Base-by-base conservation (phyloP, 2,329 filamentous ascomycete genomes). In the Ophiognomonia clavigignenti-juglandacearum region DNA sequence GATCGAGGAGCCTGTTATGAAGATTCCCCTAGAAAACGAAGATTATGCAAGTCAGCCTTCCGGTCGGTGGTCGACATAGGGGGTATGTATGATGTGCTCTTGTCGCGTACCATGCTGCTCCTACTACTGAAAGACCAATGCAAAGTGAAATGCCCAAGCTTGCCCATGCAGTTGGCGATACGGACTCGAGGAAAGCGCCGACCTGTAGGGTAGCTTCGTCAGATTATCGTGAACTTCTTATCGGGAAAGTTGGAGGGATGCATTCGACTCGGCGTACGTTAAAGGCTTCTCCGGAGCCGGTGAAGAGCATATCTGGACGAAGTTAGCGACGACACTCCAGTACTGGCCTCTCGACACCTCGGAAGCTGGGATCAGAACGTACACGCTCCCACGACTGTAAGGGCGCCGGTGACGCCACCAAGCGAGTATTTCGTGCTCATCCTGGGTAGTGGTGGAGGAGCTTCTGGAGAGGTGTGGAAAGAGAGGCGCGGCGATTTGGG, bases 1-100 rank as follows among this genome's bases (percentile, higher is more conserved):
- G 66, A 98, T 98, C 49, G 93, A 96, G 50, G 91, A 95, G 59
- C 95, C 95, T 27, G 93, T 98, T 59, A 97, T 93, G 73, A 98
- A 93, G 68, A 98, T 98, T 61, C 95, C 93, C 93, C 93, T 97
- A 62, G n/a, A n/a, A n/a, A n/a, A n/a, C n/a, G n/a, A n/a, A n/a
- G n/a, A n/a, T n/a, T n/a, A n/a, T n/a, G n/a, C n/a, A n/a, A 31
- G 24, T 45, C 27, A 43, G 42, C 18, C 22, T 27, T 6, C 18
- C 13, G 29, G 14, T 16, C n/a, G 19, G 9, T 11, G 2, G 32
- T 22, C 8, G 29, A 32, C n/a, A 11, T 22, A 32, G n/a, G 31
- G 4, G 10, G 23, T 39, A 6, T 29, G 31, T n/a, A 18, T 16
- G 32, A n/a, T n/a, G n/a, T n/a, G n/a, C n/a, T n/a, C n/a, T n/a